Conservation (phyloP, 2,329 filamentous ascomycete genomes). For the Epichloe bromicola region DNA sequence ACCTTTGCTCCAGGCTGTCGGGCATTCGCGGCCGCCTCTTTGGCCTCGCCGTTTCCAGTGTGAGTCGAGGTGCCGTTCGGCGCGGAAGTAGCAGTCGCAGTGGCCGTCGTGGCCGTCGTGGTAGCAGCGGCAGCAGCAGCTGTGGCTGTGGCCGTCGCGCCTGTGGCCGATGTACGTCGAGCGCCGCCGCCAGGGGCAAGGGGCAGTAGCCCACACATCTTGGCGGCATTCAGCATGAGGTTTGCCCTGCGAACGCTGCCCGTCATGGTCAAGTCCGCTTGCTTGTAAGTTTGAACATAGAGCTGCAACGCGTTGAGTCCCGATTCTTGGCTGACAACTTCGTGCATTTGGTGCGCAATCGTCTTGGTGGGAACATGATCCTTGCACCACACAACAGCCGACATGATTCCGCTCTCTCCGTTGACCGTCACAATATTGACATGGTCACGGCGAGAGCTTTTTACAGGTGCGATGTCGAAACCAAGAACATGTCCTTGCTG, state of each 20-base stretch:
- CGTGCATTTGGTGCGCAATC: slow-evolving; percentile 65
- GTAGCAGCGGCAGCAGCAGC: slow-evolving; percentile 12
- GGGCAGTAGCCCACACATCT: slow-evolving; percentile 27
- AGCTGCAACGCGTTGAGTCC: slow-evolving; percentile 73
- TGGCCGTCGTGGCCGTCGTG: too few relatives aligned
- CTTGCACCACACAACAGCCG: slow-evolving; percentile 83
- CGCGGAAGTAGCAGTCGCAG: not conserved
- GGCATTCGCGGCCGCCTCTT: slow-evolving; percentile 14
- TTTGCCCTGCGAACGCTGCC: slow-evolving; percentile 90
- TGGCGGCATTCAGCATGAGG: slow-evolving; percentile 53
- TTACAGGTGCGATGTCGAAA: slow-evolving; percentile 82
- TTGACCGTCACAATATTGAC: slow-evolving; percentile 69
- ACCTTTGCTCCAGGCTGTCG: slow-evolving; percentile 35
- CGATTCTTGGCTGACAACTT: slow-evolving; percentile 51
- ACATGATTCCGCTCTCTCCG: slow-evolving; percentile 68
- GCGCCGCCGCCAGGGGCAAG: slow-evolving; percentile 20
- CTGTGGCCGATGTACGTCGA: slow-evolving; percentile 36
- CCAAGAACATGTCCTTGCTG: slow-evolving; percentile 72
- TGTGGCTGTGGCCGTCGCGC: slow-evolving; percentile 21
- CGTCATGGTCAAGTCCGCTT: slow-evolving; percentile 79
- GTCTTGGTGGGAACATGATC: slow-evolving; percentile 66
- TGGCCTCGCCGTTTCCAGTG: slow-evolving; percentile 9
- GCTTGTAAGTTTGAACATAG: slow-evolving; percentile 82
- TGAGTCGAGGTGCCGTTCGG: slow-evolving; percentile 10
- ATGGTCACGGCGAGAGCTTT: slow-evolving; percentile 67